A percentile compares a stretch with the other conserved stretches of the same genome.
phyloP scores from a whole-genome alignment of 495 filamentous ascomycete genomes.

The Terfezia boudieri region DNA sequence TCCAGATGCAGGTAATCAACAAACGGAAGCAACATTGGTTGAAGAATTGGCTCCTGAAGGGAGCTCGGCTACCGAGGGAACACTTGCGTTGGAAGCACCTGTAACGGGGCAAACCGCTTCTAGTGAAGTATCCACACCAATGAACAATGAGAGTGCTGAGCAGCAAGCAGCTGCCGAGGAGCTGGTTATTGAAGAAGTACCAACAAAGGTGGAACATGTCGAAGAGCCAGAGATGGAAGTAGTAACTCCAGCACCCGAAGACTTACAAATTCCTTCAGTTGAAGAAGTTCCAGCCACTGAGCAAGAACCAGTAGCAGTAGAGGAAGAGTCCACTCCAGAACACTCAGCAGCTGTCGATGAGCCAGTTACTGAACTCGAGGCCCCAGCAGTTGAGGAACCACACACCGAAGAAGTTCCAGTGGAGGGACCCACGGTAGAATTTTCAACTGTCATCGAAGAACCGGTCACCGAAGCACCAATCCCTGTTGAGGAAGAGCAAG shows the following conservation, averaged over 20 bases:
- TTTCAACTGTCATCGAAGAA: neutral
- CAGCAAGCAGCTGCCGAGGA: neutral
- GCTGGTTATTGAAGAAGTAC: neutral
- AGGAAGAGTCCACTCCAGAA: neutral
- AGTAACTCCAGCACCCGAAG: neutral
- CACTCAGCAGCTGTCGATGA: neutral
- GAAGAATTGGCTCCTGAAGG: neutral
- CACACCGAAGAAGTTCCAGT: neutral
- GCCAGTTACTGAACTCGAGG: neutral
- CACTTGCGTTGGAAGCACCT: neutral
- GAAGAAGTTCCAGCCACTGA: neutral
- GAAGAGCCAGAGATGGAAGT: too few species aligned
- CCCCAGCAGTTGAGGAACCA: neutral
- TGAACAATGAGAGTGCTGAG: neutral
- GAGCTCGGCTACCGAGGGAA: neutral
- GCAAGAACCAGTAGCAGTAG: neutral
- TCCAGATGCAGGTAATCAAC: neutral
- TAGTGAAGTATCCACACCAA: neutral
- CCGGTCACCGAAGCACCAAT: neutral
- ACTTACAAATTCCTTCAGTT: neutral
- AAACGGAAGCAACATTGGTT: neutral
- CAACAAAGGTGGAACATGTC: neutral
- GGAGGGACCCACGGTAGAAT: neutral
- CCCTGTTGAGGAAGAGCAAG: neutral
- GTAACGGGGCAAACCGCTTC: neutral